Percentiles rank a stretch among this genome's conserved stretches.
phyloP scores from a whole-genome alignment of 2,329 filamentous ascomycete species.

The Talaromyces sp. region DNA sequence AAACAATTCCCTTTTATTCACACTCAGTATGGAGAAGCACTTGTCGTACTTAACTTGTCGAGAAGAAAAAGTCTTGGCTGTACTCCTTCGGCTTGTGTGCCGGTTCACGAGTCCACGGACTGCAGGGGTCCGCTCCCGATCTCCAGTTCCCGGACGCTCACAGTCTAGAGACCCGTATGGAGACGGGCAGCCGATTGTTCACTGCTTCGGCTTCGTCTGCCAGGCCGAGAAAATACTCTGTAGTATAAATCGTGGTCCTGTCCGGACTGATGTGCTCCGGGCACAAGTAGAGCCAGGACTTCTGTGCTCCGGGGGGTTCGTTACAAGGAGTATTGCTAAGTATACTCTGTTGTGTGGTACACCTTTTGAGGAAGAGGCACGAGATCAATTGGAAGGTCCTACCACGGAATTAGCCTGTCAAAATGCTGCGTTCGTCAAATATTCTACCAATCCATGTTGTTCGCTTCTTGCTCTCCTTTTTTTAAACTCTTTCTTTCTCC shows the following conservation, averaged over 20 bases:
- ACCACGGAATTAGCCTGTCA: neutral
- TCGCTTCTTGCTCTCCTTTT: neutral
- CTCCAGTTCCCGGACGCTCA: neutral
- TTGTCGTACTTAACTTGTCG: too few relatives aligned
- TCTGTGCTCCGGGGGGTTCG: neutral
- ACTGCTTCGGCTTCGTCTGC: neutral
- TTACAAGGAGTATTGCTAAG: neutral
- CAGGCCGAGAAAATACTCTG: neutral
- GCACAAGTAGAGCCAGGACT: neutral
- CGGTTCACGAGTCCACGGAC: neutral
- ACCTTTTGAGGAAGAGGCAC: neutral
- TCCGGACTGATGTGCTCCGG: neutral
- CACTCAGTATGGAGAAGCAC: neutral
- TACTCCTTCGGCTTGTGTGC: neutral
- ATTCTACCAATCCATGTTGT: neutral
- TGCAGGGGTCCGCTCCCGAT: neutral
- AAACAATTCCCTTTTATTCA: neutral
- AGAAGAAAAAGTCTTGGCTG: neutral
- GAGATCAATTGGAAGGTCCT: neutral
- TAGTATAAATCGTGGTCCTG: neutral
- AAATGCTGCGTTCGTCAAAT: neutral
- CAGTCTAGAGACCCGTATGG: neutral
- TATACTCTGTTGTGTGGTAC: neutral
- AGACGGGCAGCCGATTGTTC: neutral
- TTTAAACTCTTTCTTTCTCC: neutral